Evolutionary conservation across 2,329 filamentous ascomycete species (phyloP).

Genomic region (Colletotrichum sp.): DNA sequence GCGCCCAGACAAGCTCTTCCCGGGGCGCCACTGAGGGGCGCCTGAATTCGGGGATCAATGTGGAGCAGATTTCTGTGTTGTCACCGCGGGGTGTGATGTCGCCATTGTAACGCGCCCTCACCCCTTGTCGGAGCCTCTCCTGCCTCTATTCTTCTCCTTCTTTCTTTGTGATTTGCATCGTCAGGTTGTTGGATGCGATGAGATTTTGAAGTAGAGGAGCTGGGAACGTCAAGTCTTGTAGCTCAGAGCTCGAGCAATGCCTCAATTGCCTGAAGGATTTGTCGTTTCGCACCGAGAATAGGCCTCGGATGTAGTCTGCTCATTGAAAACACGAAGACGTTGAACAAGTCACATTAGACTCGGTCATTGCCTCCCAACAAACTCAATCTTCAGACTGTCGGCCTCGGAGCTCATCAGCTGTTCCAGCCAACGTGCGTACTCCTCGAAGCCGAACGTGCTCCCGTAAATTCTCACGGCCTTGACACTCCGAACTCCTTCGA

Average conservation of each 20-base stretch:
- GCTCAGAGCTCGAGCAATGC: neutral
- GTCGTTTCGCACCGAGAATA: neutral
- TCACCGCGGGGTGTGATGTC: constrained; percentile 10
- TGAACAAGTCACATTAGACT: neutral
- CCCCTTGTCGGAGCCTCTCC: neutral
- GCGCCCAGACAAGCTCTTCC: neutral
- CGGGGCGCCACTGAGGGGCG: neutral
- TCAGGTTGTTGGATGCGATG: neutral
- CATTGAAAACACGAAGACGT: neutral
- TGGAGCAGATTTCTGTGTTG: neutral
- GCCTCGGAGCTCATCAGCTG: constrained; percentile 35
- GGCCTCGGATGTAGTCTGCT: neutral
- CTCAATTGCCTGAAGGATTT: neutral
- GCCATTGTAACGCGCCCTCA: neutral
- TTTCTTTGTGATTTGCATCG: neutral
- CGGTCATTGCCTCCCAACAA: neutral
- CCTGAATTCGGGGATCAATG: neutral
- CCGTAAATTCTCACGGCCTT: constrained; percentile 38
- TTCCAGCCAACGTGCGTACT: constrained; percentile 47
- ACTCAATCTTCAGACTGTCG: neutral
- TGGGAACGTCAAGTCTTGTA: neutral
- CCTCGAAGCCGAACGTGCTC: constrained; percentile 44
- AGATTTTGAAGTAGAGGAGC: neutral
- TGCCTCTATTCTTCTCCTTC: no score
- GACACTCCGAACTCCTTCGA: constrained; percentile 49